Conservation (phyloP, 1,284 basidiomycete genomes). For the Sanghuangporus sanghuang region DNA sequence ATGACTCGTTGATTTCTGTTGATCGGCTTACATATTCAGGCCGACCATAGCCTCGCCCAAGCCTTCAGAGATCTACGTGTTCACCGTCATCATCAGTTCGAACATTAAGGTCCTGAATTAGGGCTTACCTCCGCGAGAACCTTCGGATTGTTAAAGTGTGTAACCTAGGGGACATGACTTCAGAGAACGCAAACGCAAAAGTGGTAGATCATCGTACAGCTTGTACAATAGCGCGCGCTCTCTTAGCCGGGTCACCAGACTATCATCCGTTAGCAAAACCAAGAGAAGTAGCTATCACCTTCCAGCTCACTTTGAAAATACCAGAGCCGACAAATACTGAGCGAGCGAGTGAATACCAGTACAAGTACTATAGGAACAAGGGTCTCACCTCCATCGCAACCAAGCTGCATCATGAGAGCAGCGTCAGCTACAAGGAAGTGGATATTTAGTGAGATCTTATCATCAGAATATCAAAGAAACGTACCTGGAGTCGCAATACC, state of each 20-base stretch:
- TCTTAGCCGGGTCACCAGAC: conserved; percentile 92
- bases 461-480: conserved; percentile 20
- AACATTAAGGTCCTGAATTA: conserved; percentile 3
- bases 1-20: neutral
- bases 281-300: conserved; percentile 7
- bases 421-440: conserved; percentile 69
- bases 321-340: conserved; percentile 92
- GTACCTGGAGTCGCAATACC: conserved; percentile 92
- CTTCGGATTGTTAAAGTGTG: conserved; percentile 93
- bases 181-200: conserved; percentile 7
- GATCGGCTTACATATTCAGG: conserved; percentile 67
- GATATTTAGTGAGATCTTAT: neutral
- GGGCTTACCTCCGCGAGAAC: conserved; percentile 65
- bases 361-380: conserved; percentile 7
- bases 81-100: conserved; percentile 6
- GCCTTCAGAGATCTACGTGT: conserved; percentile 73
- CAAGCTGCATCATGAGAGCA: conserved; percentile 99
- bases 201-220: conserved; percentile 49
- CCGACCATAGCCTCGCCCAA: conserved; percentile 93
- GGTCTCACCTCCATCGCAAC: conserved; percentile 87
- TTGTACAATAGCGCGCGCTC: conserved; percentile 96
- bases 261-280: conserved; percentile 27
- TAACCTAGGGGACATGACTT: conserved; percentile 47
- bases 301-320: conserved; percentile 76
- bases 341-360: conserved; percentile 10